Evolutionary conservation across 352 stramenopile species (phyloP), one percentile per base, ranked within the genome.

Genomic region (Pythium guiyangense): DNA sequence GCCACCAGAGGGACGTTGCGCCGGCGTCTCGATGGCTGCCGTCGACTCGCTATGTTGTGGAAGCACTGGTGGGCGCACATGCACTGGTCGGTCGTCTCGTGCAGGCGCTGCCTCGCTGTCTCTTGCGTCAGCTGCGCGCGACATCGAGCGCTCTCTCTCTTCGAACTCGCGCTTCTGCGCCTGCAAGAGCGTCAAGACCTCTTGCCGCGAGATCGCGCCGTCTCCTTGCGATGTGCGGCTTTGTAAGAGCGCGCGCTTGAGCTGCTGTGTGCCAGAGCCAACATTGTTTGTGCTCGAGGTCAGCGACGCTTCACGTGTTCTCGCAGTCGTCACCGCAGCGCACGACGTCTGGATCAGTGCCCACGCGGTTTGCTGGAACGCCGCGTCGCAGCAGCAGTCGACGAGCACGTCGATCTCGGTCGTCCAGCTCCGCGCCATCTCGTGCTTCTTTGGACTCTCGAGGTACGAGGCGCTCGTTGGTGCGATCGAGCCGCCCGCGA

Each of bases 311-410:
- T 34, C 22, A 27, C 18, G 2, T 20, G 20, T 20, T 15, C 29
- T 11, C 18, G 6, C 12, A 39, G 26, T 53, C 9, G 34, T 48
- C 1, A 26, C 49, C 9, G 46, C 25, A 3, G 47, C 18, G 26
- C 71, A 74, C 0, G 58, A 48, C 11, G 62, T 68, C 4, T 67
- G 53, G 10, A 63, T 52, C 11, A 76, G 49, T 11, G 61, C 60
- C 68, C 68, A 76, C 3, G 53, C 58, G 2, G 62, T n/a, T 0
- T 52, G 53, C 47, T 73, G 68, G n/a, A 76, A 73, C 27, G 55
- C 61, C 14, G 29, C 20, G 37, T 70, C 57, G 31, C 63, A 71
- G 27, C 67, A 75, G 57, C 67, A 70, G 14, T 53, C 48, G 9
- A 62, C 57, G 15, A 74, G 39, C 4, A 50, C 56, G 11, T 74